Evolutionary conservation across 140 eudicot species (phyloP).

Genomic region (Artemisia princeps): DNA sequence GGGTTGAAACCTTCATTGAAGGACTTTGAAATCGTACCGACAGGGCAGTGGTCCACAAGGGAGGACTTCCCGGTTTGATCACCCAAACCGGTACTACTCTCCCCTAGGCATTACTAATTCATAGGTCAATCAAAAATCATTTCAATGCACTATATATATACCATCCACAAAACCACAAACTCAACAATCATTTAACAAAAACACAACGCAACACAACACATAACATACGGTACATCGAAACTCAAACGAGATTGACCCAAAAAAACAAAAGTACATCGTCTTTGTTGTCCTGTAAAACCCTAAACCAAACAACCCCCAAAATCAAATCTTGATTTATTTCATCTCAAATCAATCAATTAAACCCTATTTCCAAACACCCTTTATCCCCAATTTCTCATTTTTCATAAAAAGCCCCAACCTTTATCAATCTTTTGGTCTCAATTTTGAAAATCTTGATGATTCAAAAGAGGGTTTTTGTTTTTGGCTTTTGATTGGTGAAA

Average conservation of each 20-base stretch:
- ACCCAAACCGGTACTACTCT: no score
- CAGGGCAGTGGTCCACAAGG: no score
- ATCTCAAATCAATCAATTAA: conserved; percentile 19
- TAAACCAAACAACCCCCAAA: conserved; percentile 13
- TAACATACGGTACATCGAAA: no score
- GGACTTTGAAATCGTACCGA: no score
- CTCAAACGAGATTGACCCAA: conserved; percentile 1
- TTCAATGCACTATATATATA: no score
- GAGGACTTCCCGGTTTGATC: no score
- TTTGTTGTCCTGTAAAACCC: conserved; percentile 29
- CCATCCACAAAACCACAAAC: no score
- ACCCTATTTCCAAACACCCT: conserved; percentile 12
- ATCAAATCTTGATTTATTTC: conserved; percentile 22
- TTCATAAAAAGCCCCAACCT: conserved; percentile 14
- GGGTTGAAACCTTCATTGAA: no score
- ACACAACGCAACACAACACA: no score
- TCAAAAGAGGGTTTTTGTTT: conserved; percentile 17
- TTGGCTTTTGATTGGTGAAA: neutral
- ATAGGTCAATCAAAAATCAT: no score
- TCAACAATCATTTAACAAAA: no score
- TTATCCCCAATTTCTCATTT: conserved; percentile 2
- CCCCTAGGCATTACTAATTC: no score
- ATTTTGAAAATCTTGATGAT: conserved; percentile 2
- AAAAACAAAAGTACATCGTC: conserved; percentile 21
- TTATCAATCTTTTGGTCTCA: conserved; percentile 14